Percentiles rank a stretch among this genome's conserved stretches.
Conservation (phyloP, 2,329 filamentous ascomycete genomes). For the Emergomyces pasteurianus region DNA sequence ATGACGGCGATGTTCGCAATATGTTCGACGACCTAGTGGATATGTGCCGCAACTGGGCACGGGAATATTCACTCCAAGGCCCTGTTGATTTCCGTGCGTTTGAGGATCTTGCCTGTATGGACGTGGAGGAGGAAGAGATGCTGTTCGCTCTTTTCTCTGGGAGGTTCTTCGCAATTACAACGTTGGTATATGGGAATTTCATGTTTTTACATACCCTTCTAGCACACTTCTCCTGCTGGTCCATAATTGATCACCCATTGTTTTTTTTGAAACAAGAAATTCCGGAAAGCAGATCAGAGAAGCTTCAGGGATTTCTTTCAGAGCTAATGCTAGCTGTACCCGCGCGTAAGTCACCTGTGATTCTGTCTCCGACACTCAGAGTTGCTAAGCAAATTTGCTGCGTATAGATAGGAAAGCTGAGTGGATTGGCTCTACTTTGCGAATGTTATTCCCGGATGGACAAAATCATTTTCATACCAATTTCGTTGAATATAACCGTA, state of each 20-base stretch:
- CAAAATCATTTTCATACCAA: neutral
- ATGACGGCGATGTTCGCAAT: neutral
- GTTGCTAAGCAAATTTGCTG: neutral
- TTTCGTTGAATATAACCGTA: neutral
- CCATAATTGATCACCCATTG: neutral
- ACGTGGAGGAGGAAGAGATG: neutral
- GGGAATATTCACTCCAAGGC: neutral
- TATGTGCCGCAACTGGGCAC: neutral
- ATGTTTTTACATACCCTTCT: neutral
- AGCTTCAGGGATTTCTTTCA: neutral
- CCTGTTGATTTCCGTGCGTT: neutral
- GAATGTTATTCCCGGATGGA: neutral
- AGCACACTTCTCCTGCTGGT: neutral
- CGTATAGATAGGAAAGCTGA: neutral
- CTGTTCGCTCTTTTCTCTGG: neutral
- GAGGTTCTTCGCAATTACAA: neutral
- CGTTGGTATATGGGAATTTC: neutral
- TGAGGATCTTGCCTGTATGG: too few species aligned
- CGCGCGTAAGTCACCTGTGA: neutral
- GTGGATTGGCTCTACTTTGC: neutral
- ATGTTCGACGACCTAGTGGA: neutral
- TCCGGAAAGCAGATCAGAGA: neutral
- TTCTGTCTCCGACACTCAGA: neutral
- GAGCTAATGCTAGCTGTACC: neutral
- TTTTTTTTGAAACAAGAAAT: neutral